Percentiles rank a stretch among this genome's conserved stretches.
phyloP scores from a whole-genome alignment of 192 early-diverging fungal species.

The Diversispora epigaea region DNA sequence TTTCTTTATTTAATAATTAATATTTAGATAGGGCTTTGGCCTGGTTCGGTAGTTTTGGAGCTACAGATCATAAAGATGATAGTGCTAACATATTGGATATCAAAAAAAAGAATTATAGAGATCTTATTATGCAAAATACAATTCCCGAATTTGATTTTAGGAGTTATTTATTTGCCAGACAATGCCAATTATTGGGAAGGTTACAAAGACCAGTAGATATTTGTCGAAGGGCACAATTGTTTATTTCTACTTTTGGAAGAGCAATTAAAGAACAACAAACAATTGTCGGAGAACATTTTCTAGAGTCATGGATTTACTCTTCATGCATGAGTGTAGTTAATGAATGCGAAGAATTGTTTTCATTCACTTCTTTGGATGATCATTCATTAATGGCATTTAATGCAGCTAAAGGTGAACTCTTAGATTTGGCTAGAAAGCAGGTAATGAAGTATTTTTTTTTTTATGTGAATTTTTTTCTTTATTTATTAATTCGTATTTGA shows the following conservation, averaged over 20 bases:
- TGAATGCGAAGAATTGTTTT: constrained; percentile 76
- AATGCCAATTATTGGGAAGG: constrained; percentile 74
- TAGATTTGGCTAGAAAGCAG: constrained; percentile 75
- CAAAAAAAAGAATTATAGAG: constrained; percentile 78
- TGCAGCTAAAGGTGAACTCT: constrained; percentile 71
- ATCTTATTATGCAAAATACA: constrained; percentile 84
- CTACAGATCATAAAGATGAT: constrained; percentile 82
- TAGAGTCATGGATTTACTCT: constrained; percentile 81
- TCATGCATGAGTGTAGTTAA: constrained; percentile 73
- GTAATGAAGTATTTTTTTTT: constrained; percentile 38
- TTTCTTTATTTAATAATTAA: not conserved
- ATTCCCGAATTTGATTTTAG: constrained; percentile 96
- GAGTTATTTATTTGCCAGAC: constrained; percentile 92
- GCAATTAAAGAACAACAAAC: constrained; percentile 73
- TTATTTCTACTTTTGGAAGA: constrained; percentile 70
- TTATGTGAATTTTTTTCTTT: not conserved
- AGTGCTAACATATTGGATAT: constrained; percentile 77
- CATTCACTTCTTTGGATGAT: constrained; percentile 44
- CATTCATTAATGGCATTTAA: constrained; percentile 59
- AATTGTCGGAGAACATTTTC: constrained; percentile 61
- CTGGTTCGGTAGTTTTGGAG: constrained; percentile 95
- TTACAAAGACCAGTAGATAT: constrained; percentile 66
- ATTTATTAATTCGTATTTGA: not conserved
- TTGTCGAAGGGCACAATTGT: constrained; percentile 67
- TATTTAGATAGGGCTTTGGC: constrained; percentile 71